Base-by-base conservation (phyloP, 306 rosid genomes). In the Hylodesmum podocarpum region DNA sequence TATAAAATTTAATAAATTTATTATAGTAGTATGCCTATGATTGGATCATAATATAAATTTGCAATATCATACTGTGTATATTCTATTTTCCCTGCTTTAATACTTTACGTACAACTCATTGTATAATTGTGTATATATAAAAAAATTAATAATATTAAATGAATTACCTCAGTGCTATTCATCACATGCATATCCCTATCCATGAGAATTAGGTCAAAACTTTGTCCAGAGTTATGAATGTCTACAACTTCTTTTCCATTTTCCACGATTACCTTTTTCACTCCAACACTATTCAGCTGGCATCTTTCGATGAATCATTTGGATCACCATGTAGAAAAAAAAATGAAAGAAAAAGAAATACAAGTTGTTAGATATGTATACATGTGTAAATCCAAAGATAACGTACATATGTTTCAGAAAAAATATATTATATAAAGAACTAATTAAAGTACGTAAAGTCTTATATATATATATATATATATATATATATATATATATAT, bases 191-290 rank as follows among this genome's bases (percentile, higher is more conserved):
- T 88, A 14, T 89, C 96, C 78, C 68, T 51, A 78, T 92, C 95
- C 90, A 89, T 92, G 66, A 92, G 83, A 81, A 89, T 92, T 5
- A 91, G 87, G 80, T 90, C 96, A 81, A 92, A 92, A 22, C n/a
- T 63, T 27, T 82, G 79, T 3, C 93, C 90, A 3, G 82, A 86
- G 69, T 22, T 37, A 27, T 87, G 89, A 76, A 88, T 77, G 36
- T 88, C 90, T 13, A 92, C n/a, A 53, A 93, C 97, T 81, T 92
- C 91, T 79, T 88, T 82, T 19, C 96, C 97, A 39, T 90, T 92
- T 53, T 75, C 61, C 8, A 78, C 91, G 0, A 44, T 85, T 71
- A 81, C 79, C 39, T 73, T 80, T 74, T 72, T 78, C 13, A 89
- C 79, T 28, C 91, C 97, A 29, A 82, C 65, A 18, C 39, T 85